phyloP scores from a whole-genome alignment of 2,329 filamentous ascomycete species.

The Epichloe glyceriae region DNA sequence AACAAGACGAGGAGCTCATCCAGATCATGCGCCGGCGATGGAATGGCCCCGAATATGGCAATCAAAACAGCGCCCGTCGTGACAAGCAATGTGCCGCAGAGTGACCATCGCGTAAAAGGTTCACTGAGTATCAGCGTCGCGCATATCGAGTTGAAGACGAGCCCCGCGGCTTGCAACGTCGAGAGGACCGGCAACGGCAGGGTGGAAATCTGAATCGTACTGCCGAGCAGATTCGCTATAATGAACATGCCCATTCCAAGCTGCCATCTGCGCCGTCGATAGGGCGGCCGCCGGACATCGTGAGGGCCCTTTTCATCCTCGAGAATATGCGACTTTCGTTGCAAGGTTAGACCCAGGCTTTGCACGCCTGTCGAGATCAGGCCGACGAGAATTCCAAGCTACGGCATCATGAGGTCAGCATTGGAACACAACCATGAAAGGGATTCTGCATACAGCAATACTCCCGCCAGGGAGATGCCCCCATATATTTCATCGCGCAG shows the following conservation, averaged over 20 bases:
- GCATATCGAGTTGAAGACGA: conserved; percentile 98
- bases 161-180: conserved; percentile 84
- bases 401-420: conserved; percentile 5
- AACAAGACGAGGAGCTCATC: conserved; percentile 69
- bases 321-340: conserved; percentile 94
- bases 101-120: conserved; percentile 87
- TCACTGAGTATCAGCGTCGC: conserved; percentile 85
- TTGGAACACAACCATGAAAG: not conserved
- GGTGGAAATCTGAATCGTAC: conserved; percentile 94
- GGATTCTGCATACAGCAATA: conserved; percentile 48
- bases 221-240: conserved; percentile 83
- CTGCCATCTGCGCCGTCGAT: conserved; percentile 88
- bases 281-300: conserved; percentile 71
- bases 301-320: conserved; percentile 85
- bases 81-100: conserved; percentile 79
- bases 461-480: conserved; percentile 65
- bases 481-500: conserved; percentile 55
- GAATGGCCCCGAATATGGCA: conserved; percentile 84
- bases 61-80: conserved; percentile 83
- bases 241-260: conserved; percentile 96
- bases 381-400: conserved; percentile 90
- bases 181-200: conserved; percentile 88
- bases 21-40: conserved; percentile 80
- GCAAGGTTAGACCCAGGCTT: conserved; percentile 85
- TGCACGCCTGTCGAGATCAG: conserved; percentile 89